These are phyloP conservation scores for Botryosphaeria dothidea DNA, from an alignment of 2,329 filamentous ascomycete species.

Conservation along the genomic window DNA sequence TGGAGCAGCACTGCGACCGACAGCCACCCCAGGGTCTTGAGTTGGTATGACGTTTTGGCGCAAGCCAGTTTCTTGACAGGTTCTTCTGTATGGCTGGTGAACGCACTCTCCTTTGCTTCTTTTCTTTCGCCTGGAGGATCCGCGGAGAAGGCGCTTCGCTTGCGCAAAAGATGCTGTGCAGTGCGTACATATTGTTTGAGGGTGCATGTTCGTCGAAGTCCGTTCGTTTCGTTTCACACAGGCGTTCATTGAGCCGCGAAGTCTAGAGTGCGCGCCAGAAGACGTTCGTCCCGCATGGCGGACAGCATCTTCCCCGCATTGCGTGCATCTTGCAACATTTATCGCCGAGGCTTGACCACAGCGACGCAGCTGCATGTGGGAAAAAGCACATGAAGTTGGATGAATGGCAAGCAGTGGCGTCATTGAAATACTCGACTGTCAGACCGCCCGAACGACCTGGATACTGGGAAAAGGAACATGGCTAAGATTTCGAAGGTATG, in stretches of 20 bases:
- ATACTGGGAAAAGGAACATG: too few species aligned
- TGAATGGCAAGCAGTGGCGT: not conserved
- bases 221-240: not conserved
- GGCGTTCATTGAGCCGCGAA: too few species aligned
- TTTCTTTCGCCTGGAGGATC: not conserved
- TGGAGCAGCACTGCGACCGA: not conserved
- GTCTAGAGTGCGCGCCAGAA: not conserved
- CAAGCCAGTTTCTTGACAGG: not conserved
- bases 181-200: too few species aligned
- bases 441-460: too few species aligned
- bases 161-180: too few species aligned
- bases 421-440: not conserved
- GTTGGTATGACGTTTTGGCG: not conserved
- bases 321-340: not conserved
- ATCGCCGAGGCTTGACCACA: not conserved
- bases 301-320: not conserved
- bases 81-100: not conserved
- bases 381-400: not conserved
- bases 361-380: not conserved
- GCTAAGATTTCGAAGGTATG: too few species aligned
- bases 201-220: too few species aligned
- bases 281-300: not conserved
- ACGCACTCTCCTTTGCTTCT: not conserved
- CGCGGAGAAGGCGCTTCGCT: too few species aligned
- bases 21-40: not conserved